Conservation (phyloP, 78 protist genomes). For the Dictyostelium firmibasis region DNA sequence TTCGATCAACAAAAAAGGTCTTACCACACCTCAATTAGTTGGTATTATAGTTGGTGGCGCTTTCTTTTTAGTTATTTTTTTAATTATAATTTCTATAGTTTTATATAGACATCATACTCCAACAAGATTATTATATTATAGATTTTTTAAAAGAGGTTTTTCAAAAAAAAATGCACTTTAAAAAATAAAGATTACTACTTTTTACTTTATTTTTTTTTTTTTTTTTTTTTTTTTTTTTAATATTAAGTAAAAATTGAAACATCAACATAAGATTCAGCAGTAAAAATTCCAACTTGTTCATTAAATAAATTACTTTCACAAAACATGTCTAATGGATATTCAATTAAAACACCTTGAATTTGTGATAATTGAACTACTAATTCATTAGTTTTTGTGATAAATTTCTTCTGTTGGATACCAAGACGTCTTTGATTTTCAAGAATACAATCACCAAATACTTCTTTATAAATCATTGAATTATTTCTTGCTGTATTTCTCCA, state of each 20-base stretch:
- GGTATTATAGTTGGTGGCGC: conserved; percentile 14
- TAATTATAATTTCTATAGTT: not conserved
- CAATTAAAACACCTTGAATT: conserved; percentile 37
- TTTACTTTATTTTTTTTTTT: too few species aligned
- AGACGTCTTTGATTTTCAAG: conserved; percentile 37
- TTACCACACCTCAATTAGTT: not conserved
- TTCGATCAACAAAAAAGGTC: not conserved
- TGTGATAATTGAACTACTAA: not conserved
- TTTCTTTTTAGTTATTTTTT: not conserved
- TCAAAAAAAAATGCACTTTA: not conserved
- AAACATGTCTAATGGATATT: conserved; percentile 43
- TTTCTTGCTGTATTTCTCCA: conserved; percentile 26
- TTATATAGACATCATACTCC: not conserved
- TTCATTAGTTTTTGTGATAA: not conserved
- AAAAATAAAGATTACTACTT: not conserved
- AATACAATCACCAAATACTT: conserved; percentile 53
- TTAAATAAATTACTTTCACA: conserved; percentile 5
- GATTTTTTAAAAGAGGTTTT: not conserved
- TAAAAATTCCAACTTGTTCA: not conserved
- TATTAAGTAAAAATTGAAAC: conserved; percentile 4
- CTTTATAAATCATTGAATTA: conserved; percentile 46
- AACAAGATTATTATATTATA: not conserved
- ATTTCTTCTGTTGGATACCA: not conserved
- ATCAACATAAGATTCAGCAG: conserved; percentile 59
- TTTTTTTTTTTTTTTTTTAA: not conserved